phyloP scores from a whole-genome alignment of 139 green algal genomes.

The Pseudopediastrum boryanum region DNA sequence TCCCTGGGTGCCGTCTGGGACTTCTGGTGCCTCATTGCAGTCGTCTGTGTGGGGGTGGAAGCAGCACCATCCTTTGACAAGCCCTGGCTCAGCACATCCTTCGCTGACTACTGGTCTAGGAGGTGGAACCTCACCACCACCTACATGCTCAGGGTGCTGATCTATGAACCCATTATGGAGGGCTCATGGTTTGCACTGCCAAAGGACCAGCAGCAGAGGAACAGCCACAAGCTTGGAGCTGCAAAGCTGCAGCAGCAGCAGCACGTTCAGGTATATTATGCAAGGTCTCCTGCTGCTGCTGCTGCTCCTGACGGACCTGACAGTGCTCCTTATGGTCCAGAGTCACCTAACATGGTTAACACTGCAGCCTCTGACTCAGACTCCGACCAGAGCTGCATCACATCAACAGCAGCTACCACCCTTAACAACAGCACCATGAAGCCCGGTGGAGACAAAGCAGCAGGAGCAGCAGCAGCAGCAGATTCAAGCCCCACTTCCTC shows the following conservation, averaged over 20 bases:
- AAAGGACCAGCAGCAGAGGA: not conserved
- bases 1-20: slow-evolving; percentile 32
- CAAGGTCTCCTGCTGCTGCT: not conserved
- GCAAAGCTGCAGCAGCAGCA: not conserved
- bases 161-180: slow-evolving; percentile 61
- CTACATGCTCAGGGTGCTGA: slow-evolving; percentile 44
- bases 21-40: slow-evolving; percentile 29
- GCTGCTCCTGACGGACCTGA: too few species aligned
- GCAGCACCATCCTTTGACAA: slow-evolving; percentile 50
- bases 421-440: too few species aligned
- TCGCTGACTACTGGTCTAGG: slow-evolving; percentile 59
- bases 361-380: too few species aligned
- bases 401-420: not conserved
- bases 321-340: not conserved
- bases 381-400: too few species aligned
- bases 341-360: too few species aligned
- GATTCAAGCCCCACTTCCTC: slow-evolving; percentile 1
- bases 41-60: not conserved
- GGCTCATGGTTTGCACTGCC: slow-evolving; percentile 19
- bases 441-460: too few species aligned
- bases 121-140: slow-evolving; percentile 56
- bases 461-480: slow-evolving; percentile 6
- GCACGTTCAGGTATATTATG: not conserved
- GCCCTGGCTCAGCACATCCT: slow-evolving; percentile 51
- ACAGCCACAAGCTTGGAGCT: not conserved